Evolutionary conservation across 164 flowering plant species (phyloP).

Genomic region (Chimonanthus salicifolius): DNA sequence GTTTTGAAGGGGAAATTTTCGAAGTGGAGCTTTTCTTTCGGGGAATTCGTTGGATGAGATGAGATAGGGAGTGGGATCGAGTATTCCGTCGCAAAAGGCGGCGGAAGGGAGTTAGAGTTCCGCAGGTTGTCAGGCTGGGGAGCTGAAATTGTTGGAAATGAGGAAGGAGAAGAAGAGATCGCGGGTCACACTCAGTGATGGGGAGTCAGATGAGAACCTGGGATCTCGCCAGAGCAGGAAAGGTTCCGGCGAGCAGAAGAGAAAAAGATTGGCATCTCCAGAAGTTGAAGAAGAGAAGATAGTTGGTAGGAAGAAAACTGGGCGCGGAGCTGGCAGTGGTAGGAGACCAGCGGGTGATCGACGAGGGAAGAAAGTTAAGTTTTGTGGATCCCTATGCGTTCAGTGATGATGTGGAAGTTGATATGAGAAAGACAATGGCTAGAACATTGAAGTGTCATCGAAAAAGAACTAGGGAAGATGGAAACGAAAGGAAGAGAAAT

Average conservation of each 20-base stretch:
- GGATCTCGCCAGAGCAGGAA: no score
- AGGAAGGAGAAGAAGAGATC: slow-evolving; percentile 49
- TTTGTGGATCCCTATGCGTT: neutral
- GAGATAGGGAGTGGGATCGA: neutral
- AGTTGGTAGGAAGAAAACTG: slow-evolving; percentile 1
- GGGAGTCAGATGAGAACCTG: slow-evolving; percentile 22
- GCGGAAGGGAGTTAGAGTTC: neutral
- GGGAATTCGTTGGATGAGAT: neutral
- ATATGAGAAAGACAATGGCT: neutral
- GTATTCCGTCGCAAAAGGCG: neutral
- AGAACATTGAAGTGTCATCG: neutral
- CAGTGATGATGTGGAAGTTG: neutral
- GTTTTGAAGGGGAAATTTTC: neutral
- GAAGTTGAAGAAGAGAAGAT: neutral
- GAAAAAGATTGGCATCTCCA: neutral
- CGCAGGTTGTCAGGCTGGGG: slow-evolving; percentile 10
- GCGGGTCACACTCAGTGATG: slow-evolving; percentile 37
- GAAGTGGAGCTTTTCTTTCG: neutral
- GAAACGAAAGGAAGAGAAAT: slow-evolving; percentile 32
- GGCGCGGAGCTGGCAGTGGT: slow-evolving; percentile 18
- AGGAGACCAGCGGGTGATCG: slow-evolving; percentile 10
- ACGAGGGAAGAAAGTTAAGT: neutral
- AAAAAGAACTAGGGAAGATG: slow-evolving; percentile 9
- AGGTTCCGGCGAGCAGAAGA: neutral
- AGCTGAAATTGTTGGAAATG: slow-evolving; percentile 14